A percentile compares a stretch with the other conserved stretches of the same genome.
Evolutionary conservation across 805 yeast species (phyloP).

Genomic region (Lachancea sp.): DNA sequence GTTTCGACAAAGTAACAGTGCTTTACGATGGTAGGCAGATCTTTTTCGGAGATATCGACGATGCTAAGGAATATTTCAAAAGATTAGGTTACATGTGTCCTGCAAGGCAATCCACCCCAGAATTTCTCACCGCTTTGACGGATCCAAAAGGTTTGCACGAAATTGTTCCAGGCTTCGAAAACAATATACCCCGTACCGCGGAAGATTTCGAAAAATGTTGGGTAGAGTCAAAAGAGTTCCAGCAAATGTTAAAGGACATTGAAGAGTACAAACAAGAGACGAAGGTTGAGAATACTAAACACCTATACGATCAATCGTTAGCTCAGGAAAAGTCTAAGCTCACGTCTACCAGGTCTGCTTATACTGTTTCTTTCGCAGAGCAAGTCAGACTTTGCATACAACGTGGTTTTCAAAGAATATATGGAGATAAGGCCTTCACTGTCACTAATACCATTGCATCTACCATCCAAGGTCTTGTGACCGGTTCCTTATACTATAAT

Average conservation of each 20-base stretch:
- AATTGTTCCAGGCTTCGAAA: conserved; percentile 39
- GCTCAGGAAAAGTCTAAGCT: conserved; percentile 26
- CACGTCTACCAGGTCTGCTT: conserved; percentile 20
- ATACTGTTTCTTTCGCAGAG: conserved; percentile 29
- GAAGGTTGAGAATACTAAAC: conserved; percentile 32
- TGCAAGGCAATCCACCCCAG: conserved; percentile 56
- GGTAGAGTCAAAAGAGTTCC: conserved; percentile 40
- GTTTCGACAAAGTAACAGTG: conserved; percentile 49
- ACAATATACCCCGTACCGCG: conserved; percentile 48
- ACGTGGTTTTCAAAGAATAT: conserved; percentile 49
- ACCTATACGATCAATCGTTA: conserved; percentile 28
- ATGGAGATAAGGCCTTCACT: conserved; percentile 52
- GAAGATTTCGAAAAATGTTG: conserved; percentile 45
- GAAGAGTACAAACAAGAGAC: conserved; percentile 29
- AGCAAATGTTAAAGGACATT: conserved; percentile 38
- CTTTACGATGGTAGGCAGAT: conserved; percentile 51
- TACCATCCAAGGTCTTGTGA: conserved; percentile 51
- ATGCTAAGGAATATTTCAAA: conserved; percentile 47
- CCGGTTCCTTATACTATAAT: conserved; percentile 57
- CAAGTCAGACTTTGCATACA: conserved; percentile 45
- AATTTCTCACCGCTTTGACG: conserved; percentile 53
- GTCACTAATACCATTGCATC: conserved; percentile 28
- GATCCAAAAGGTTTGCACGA: conserved; percentile 45
- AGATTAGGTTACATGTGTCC: conserved; percentile 53
- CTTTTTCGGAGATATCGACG: conserved; percentile 45